These are phyloP conservation scores for Erysimum pusillum DNA, from an alignment of 441 rosid genomes.

Conservation along the genomic window DNA sequence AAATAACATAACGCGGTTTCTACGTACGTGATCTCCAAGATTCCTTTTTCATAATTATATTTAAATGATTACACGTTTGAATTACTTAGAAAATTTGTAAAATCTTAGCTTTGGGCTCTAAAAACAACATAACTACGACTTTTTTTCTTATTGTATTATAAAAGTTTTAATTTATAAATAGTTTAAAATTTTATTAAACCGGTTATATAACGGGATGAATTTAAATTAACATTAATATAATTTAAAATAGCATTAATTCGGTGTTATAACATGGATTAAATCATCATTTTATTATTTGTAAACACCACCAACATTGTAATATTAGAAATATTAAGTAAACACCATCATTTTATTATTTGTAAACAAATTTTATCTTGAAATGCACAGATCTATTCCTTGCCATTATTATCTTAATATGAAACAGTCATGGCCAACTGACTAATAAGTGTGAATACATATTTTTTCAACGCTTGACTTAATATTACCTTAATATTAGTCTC, in stretches of 20 bases:
- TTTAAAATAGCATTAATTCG: too few species aligned
- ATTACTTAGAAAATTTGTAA: neutral
- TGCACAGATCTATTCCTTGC: neutral
- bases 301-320: too few species aligned
- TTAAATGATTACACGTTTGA: neutral
- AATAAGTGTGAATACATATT: neutral
- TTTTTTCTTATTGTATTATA: neutral
- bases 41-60: neutral
- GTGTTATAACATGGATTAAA: too few species aligned
- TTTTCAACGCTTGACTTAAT: neutral
- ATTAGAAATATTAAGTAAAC: too few species aligned
- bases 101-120: too few species aligned
- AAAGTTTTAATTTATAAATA: too few species aligned
- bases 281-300: too few species aligned
- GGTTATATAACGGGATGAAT: too few species aligned
- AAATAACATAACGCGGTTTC: constrained; percentile 22
- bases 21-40: constrained; percentile 6
- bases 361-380: too few species aligned
- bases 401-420: neutral
- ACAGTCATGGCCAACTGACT: neutral
- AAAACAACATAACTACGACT: neutral
- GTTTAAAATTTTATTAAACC: too few species aligned
- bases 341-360: too few species aligned
- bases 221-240: too few species aligned
- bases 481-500: neutral